Conservation (phyloP, 2,329 filamentous ascomycete genomes). For the Leptographium procerum region DNA sequence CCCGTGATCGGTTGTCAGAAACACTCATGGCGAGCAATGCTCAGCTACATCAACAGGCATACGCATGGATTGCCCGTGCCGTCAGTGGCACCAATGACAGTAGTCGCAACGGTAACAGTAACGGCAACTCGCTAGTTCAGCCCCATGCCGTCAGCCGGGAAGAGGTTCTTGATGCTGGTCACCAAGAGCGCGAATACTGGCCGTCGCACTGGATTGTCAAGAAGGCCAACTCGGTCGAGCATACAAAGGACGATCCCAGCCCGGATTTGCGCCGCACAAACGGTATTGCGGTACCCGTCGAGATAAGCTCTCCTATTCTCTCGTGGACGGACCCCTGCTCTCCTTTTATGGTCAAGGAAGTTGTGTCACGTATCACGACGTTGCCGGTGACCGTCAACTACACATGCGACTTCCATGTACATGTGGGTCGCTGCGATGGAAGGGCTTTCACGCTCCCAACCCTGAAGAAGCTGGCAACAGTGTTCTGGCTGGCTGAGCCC, state of each 20-base stretch:
- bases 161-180: conserved; percentile 14
- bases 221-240: conserved; percentile 27
- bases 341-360: conserved; percentile 9
- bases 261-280: conserved; percentile 9
- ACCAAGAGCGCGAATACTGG: conserved; percentile 22
- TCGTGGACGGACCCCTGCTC: conserved; percentile 15
- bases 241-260: conserved; percentile 14
- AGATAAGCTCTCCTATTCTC: conserved; percentile 26
- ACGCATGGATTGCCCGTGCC: conserved; percentile 14
- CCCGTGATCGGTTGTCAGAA: not conserved
- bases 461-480: conserved; percentile 22
- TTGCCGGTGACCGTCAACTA: conserved; percentile 20
- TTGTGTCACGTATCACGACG: conserved; percentile 17
- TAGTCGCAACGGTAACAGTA: not conserved
- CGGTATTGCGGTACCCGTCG: conserved; percentile 23
- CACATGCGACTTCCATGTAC: conserved; percentile 28
- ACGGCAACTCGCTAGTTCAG: not conserved
- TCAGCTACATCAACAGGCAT: conserved; percentile 11
- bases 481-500: conserved; percentile 27
- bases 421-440: conserved; percentile 24
- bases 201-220: conserved; percentile 28
- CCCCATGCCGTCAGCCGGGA: conserved; percentile 17
- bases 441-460: conserved; percentile 19
- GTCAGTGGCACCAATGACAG: conserved; percentile 13
- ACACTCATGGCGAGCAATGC: not conserved